Conservation (phyloP, 306 rosid genomes). For the Luffa aegyptiaca region DNA sequence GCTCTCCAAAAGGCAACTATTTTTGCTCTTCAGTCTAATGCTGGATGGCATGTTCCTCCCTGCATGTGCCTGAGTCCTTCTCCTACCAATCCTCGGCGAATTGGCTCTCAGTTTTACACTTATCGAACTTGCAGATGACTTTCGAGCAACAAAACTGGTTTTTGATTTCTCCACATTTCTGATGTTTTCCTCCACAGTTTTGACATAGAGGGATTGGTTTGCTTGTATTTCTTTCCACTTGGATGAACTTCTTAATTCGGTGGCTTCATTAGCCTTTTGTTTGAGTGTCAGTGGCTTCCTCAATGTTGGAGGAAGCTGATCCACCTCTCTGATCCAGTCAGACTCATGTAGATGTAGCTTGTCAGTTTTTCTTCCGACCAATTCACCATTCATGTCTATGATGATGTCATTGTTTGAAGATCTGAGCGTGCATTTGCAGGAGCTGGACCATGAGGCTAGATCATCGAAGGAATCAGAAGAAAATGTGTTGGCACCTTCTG, state of each 20-base stretch:
- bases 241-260: slow-evolving; percentile 25
- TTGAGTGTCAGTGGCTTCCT: slow-evolving; percentile 45
- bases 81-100: slow-evolving; percentile 61
- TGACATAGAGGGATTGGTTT: slow-evolving; percentile 20
- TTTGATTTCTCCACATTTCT: slow-evolving; percentile 15
- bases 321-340: slow-evolving; percentile 40
- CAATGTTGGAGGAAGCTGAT: slow-evolving; percentile 40
- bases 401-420: slow-evolving; percentile 60
- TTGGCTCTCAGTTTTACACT: slow-evolving; percentile 59
- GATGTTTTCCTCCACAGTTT: slow-evolving; percentile 22
- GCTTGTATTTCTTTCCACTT: slow-evolving; percentile 22
- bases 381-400: slow-evolving; percentile 51
- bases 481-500: slow-evolving; percentile 27
- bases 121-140: slow-evolving; percentile 25
- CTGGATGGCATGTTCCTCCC: slow-evolving; percentile 47
- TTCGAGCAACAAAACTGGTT: slow-evolving; percentile 18
- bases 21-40: slow-evolving; percentile 21
- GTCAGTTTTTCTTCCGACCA: slow-evolving; percentile 26
- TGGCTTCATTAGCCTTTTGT: slow-evolving; percentile 25
- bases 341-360: slow-evolving; percentile 26
- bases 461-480: slow-evolving; percentile 31
- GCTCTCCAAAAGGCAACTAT: slow-evolving; percentile 45
- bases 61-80: slow-evolving; percentile 37
- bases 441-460: slow-evolving; percentile 16
- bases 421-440: slow-evolving; percentile 51